A percentile compares a stretch with the other conserved stretches of the same genome.
Evolutionary conservation across 2,329 filamentous ascomycete species (phyloP).

Genomic region (Aspergillus calidoustus): DNA sequence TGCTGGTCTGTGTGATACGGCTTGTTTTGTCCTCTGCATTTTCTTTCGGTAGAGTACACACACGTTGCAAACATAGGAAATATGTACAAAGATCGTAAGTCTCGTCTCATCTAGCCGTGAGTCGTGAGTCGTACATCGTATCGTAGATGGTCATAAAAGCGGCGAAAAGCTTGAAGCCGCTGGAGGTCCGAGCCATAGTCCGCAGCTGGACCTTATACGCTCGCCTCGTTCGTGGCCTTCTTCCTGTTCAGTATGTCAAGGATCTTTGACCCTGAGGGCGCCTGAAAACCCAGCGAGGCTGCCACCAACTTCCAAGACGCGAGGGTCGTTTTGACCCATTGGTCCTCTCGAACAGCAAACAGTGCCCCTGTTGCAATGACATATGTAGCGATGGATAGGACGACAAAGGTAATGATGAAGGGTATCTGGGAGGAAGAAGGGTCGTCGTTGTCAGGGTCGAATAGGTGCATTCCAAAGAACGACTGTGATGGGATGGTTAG

Average conservation of each 20-base stretch:
- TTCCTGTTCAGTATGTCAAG: neutral
- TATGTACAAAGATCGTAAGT: neutral
- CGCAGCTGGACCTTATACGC: neutral
- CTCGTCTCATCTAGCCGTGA: neutral
- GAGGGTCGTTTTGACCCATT: neutral
- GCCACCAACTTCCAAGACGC: neutral
- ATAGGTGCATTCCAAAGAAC: constrained; percentile 4
- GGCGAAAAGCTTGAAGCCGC: neutral
- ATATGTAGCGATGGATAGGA: constrained; percentile 2
- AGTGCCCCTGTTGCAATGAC: neutral
- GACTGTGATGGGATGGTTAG: neutral
- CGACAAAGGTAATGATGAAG: neutral
- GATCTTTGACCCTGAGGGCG: neutral
- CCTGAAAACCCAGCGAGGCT: neutral
- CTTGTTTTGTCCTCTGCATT: too few relatives aligned
- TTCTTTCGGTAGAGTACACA: constrained; percentile 22
- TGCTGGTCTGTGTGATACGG: too few relatives aligned
- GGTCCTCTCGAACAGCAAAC: constrained; percentile 56
- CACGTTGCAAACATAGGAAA: neutral
- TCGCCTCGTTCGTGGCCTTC: neutral
- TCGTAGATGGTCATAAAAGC: neutral
- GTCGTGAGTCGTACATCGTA: neutral
- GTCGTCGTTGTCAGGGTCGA: neutral
- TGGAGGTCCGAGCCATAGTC: neutral
- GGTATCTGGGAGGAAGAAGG: neutral